Conservation (phyloP, 2,329 filamentous ascomycete species). For the Botrytis squamosa region DNA sequence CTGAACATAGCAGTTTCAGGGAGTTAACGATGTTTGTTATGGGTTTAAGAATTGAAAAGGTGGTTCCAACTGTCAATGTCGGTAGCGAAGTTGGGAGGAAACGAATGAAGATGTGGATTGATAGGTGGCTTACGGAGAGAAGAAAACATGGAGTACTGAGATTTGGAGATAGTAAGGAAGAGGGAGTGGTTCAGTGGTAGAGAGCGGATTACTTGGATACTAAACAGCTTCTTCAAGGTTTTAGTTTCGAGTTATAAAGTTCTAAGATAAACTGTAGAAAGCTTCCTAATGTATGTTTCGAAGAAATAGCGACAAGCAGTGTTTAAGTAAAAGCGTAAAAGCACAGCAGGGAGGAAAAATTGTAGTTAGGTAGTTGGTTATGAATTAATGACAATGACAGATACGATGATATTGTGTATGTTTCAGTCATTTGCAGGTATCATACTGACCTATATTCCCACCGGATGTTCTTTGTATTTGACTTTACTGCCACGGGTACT, state of each 20-base stretch:
- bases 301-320: neutral
- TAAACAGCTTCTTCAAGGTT: no score
- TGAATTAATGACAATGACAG: neutral
- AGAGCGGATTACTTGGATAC: neutral
- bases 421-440: neutral
- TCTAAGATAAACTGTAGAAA: neutral
- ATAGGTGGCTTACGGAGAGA: conserved; percentile 60
- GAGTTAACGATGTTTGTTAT: conserved; percentile 94
- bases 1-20: conserved; percentile 91
- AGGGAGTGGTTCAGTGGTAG: conserved; percentile 36
- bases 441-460: no score
- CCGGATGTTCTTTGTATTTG: neutral
- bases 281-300: no score
- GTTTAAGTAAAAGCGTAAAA: neutral
- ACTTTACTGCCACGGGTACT: neutral
- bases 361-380: neutral
- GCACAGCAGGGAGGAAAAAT: no score
- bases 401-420: neutral
- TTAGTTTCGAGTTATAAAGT: neutral
- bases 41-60: conserved; percentile 78
- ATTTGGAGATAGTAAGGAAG: conserved; percentile 33
- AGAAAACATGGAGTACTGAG: conserved; percentile 53
- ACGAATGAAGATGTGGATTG: conserved; percentile 64
- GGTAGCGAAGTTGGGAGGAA: conserved; percentile 56
- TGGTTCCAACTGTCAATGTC: conserved; percentile 91